Conservation (phyloP, 2,329 filamentous ascomycete species). For the Trematosphaeria pertusa region DNA sequence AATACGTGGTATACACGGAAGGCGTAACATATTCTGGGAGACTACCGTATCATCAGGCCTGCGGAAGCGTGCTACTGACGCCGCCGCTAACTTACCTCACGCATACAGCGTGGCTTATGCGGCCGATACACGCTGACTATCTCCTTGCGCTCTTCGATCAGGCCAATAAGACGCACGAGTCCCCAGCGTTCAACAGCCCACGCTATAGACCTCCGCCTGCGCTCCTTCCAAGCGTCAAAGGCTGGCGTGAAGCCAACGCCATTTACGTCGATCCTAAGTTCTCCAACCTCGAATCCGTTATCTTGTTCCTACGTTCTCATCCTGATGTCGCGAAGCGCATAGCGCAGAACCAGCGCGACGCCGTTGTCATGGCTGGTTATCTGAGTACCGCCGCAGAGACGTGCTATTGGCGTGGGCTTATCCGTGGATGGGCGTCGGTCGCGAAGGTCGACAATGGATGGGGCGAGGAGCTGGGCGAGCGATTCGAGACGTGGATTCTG, state of each 20-base stretch:
- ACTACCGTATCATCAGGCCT: constrained; percentile 27
- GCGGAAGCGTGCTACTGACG: constrained; percentile 23
- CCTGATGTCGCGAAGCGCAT: constrained; percentile 18
- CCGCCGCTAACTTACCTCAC: constrained; percentile 22
- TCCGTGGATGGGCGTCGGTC: constrained; percentile 19
- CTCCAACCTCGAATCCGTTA: constrained; percentile 16
- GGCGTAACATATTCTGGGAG: constrained; percentile 29
- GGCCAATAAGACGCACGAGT: too few species aligned
- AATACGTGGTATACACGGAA: constrained; percentile 29
- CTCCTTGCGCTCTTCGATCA: too few species aligned
- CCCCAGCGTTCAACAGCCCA: too few species aligned
- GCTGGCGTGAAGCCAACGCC: constrained; percentile 20
- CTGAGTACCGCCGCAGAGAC: constrained; percentile 21
- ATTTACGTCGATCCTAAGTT: constrained; percentile 21
- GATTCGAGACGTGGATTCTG: constrained; percentile 25
- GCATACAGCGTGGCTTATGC: constrained; percentile 14
- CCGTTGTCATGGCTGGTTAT: constrained; percentile 10
- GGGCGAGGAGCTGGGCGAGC: constrained; percentile 16
- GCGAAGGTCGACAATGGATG: constrained; percentile 13
- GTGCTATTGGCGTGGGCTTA: constrained; percentile 26
- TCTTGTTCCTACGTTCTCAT: constrained; percentile 11
- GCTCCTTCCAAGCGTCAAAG: constrained; percentile 3
- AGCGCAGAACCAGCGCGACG: constrained; percentile 20
- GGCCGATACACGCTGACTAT: constrained; percentile 14
- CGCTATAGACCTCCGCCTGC: not conserved